Evolutionary conservation across 768 basidiomycete genomes (phyloP).

Genomic region (Jaapia argillacea): DNA sequence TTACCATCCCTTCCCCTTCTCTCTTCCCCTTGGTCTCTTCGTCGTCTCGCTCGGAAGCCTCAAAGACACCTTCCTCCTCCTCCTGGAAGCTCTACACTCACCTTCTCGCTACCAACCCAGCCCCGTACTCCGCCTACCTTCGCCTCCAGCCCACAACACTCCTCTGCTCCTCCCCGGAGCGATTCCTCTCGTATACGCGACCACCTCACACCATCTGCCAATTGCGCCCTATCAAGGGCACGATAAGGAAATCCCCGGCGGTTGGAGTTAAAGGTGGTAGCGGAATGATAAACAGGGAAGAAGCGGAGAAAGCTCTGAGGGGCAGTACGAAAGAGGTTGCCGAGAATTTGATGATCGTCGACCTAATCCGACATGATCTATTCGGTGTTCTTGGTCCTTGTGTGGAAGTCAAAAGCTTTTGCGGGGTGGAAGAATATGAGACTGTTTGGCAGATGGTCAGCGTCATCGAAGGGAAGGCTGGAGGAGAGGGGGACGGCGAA

Average conservation of each 20-base stretch:
- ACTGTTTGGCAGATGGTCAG: constrained; percentile 95
- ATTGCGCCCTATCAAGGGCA: constrained; percentile 93
- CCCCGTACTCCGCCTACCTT: constrained; percentile 79
- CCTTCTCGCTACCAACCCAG: constrained; percentile 72
- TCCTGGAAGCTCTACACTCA: constrained; percentile 71
- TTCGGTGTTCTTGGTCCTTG: constrained; percentile 75
- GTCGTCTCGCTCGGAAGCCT: too few relatives aligned
- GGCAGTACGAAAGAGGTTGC: constrained; percentile 84
- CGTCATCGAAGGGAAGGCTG: constrained; percentile 62
- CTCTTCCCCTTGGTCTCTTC: constrained; percentile 7
- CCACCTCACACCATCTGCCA: constrained; percentile 59
- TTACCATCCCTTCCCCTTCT: constrained; percentile 31
- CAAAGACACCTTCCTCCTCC: constrained; percentile 27
- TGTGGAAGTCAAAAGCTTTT: constrained; percentile 79
- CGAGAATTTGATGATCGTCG: constrained; percentile 97
- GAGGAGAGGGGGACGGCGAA: background rate
- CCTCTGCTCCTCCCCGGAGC: constrained; percentile 84
- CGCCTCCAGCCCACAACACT: constrained; percentile 70
- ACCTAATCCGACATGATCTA: constrained; percentile 89
- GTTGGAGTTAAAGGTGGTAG: too few relatives aligned
- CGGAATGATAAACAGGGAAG: constrained; percentile 53
- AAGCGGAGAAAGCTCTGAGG: constrained; percentile 51
- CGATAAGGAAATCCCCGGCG: constrained; percentile 60
- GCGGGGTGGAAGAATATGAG: constrained; percentile 82
- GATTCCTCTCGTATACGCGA: constrained; percentile 77